A percentile compares a stretch with the other conserved stretches of the same genome.
phyloP scores from a whole-genome alignment of 83 land plant species.

The Thuja plicata region DNA sequence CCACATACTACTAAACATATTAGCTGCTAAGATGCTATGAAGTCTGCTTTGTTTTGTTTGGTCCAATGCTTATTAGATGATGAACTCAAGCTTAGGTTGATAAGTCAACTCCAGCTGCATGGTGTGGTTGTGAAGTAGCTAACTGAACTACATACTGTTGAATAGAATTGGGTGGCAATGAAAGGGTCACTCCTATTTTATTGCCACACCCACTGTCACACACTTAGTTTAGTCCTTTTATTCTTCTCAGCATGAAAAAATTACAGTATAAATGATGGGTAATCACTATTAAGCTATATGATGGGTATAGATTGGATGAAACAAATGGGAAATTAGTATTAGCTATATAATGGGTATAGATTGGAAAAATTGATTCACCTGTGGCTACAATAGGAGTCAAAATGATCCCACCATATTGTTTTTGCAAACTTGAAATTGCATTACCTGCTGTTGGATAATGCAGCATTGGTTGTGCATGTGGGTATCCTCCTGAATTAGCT shows the following conservation, averaged over 20 bases:
- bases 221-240: neutral
- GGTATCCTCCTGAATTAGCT: neutral
- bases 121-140: neutral
- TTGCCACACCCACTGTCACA: neutral
- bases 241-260: too few species aligned
- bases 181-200: neutral
- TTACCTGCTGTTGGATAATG: slow-evolving; percentile 1
- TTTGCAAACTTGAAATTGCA: neutral
- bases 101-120: neutral
- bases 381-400: neutral
- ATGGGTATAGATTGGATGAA: too few species aligned
- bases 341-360: neutral
- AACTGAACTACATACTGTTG: neutral
- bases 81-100: neutral
- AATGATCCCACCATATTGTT: slow-evolving; percentile 10
- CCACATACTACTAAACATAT: neutral
- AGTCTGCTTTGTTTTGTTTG: neutral
- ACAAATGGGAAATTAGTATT: too few species aligned
- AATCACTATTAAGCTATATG: too few species aligned
- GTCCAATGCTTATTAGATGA: neutral
- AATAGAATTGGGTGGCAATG: neutral
- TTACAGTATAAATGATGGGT: too few species aligned
- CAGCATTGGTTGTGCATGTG: neutral
- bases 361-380: neutral
- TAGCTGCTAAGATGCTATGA: too few species aligned